Evolutionary conservation across 202 grass and related monocot genomes (phyloP).

Genomic region (Dendrocalamus latiflorus): DNA sequence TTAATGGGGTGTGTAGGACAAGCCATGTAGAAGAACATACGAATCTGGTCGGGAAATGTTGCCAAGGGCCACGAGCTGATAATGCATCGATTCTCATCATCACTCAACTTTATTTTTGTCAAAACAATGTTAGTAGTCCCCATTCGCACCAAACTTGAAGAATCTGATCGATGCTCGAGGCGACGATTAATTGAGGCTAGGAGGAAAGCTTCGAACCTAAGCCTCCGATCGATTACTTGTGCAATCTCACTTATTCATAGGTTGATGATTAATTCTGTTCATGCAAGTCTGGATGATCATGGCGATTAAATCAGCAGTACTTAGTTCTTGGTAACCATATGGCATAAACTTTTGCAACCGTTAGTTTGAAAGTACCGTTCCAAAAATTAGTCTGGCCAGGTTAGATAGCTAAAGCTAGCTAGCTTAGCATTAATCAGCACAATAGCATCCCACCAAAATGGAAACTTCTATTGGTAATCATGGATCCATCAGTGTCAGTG

Average conservation of each 20-base stretch:
- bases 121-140: neutral
- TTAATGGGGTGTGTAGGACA: conserved; percentile 1
- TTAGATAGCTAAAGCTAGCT: neutral
- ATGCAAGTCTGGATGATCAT: neutral
- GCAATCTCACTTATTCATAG: neutral
- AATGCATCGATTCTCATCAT: neutral
- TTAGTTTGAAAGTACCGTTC: neutral
- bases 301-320: neutral
- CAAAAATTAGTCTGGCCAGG: no score
- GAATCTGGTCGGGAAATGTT: conserved; percentile 24
- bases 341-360: neutral
- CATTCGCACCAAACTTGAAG: conserved; percentile 8
- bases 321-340: neutral
- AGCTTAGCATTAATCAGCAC: neutral
- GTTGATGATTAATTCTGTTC: neutral
- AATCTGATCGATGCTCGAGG: neutral
- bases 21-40: conserved; percentile 5
- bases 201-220: neutral
- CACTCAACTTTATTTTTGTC: neutral
- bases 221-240: neutral
- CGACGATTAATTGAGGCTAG: neutral
- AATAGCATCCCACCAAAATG: neutral
- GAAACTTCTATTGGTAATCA: neutral
- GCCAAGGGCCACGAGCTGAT: conserved; percentile 4
- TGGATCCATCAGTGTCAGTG: conserved; percentile 10